Conservation (phyloP, 257 asterid genomes). For the Salvia miltiorrhiza region DNA sequence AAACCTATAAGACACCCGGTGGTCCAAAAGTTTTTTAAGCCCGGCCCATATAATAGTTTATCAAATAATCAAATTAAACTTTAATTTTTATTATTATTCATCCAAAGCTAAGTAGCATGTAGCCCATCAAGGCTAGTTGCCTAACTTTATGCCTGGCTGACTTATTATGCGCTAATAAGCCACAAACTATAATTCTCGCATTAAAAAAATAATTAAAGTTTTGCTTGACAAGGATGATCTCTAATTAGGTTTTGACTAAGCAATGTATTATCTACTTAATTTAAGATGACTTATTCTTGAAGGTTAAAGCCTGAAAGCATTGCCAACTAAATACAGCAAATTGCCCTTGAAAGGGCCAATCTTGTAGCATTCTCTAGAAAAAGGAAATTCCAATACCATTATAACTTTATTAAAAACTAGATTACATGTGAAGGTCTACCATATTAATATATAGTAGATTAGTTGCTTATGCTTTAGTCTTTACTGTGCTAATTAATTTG, state of each 20-base stretch:
- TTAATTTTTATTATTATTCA: too few relatives aligned
- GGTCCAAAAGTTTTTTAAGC: neutral
- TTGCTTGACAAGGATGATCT: constrained; percentile 16
- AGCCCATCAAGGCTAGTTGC: neutral
- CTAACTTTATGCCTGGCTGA: neutral
- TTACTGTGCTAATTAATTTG: too few relatives aligned
- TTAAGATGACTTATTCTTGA: constrained; percentile 6
- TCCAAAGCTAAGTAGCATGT: neutral
- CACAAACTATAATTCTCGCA: neutral
- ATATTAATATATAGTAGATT: neutral
- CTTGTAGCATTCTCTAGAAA: neutral
- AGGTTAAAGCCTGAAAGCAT: constrained; percentile 11
- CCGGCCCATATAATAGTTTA: neutral
- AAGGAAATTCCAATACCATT: neutral
- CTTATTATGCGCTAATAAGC: neutral
- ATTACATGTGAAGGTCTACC: neutral
- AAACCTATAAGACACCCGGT: too few relatives aligned
- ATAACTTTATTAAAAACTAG: neutral
- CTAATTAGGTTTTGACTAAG: constrained; percentile 5
- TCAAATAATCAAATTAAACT: neutral
- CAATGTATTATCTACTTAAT: neutral
- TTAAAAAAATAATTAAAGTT: neutral
- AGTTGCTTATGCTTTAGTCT: too few relatives aligned
- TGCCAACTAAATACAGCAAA: constrained; percentile 27
- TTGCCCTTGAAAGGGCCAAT: neutral